Evolutionary conservation across 176 grass and related monocot species (phyloP).

Genomic region (Oryza officinalis): DNA sequence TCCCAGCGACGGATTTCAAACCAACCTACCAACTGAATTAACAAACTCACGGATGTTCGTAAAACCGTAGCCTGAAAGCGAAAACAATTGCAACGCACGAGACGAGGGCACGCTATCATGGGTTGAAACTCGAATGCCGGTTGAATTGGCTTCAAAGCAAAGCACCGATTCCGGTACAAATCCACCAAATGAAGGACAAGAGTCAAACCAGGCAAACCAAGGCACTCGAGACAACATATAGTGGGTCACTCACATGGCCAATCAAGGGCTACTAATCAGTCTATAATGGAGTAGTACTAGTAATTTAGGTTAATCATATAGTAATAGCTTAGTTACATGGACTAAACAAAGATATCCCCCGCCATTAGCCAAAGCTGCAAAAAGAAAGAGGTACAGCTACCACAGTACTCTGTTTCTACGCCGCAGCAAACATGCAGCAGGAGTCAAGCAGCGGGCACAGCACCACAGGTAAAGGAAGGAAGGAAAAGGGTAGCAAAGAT

Average conservation of each 20-base stretch:
- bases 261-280: conserved; percentile 18
- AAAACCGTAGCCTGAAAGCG: background rate
- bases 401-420: background rate
- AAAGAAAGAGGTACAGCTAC: background rate
- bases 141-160: conserved; percentile 38
- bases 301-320: conserved; percentile 12
- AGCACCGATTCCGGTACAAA: conserved; percentile 33
- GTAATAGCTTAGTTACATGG: conserved; percentile 34
- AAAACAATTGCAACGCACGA: background rate
- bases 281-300: background rate
- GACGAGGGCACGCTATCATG: background rate
- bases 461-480: background rate
- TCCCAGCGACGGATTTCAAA: background rate
- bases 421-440: background rate
- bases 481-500: conserved; percentile 26
- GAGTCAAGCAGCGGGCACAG: background rate
- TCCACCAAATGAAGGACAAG: background rate
- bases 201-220: background rate
- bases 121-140: background rate
- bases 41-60: too few relatives aligned
- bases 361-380: conserved; percentile 36
- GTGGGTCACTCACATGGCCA: conserved; percentile 25
- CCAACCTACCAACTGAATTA: background rate
- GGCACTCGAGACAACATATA: background rate
- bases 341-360: conserved; percentile 41